Base-by-base conservation (phyloP, 2,329 filamentous ascomycete species). In the Lecanicillium sp. region DNA sequence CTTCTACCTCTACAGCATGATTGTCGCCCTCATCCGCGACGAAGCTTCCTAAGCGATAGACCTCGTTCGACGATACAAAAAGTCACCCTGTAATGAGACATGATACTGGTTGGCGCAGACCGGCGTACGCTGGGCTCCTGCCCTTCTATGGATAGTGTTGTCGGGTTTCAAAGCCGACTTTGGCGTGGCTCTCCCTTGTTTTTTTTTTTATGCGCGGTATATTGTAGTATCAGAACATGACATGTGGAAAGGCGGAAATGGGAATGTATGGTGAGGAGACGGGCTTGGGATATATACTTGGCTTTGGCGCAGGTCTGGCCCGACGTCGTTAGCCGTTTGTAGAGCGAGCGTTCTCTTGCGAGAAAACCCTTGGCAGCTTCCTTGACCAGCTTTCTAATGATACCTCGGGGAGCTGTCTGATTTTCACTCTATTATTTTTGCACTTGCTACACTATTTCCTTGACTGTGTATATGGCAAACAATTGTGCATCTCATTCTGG, bases 1-100 rank as follows among this genome's bases (percentile, higher is more conserved):
- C 81, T 98, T 97, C 79, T 98, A 98, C 71, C 84, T 98, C 41
- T 95, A 95, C 78, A 94, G 86, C 81, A 94, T 92, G 86, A 92
- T 92, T 53, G 90, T 96, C 48, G 90, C 92, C 50, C 77, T 98
- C 47, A 98, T 98, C 72, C 82, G 84, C 58, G 92, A 97, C 65
- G 92, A 98, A 69, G 79, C 84, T 44, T 78, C 88, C 66, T 94
- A 82, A 81, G 36, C 42, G 40, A 25, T 33, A 19, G 11, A 22
- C 17, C 29, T 35, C 31, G 30, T 20, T 30, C 11, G 22, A 31
- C 31, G 40, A 42, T 22, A 33, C 31, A 28, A 29, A 27, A n/a
- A n/a, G n/a, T 29, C 35, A 38, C 35, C 39, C 25, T 41, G 39
- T 41, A 36, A 41, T 41, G 39, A 25, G 22, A 11, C 22, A 25